phyloP scores from a whole-genome alignment of 1,284 basidiomycete species.

The Golubevia sp. region DNA sequence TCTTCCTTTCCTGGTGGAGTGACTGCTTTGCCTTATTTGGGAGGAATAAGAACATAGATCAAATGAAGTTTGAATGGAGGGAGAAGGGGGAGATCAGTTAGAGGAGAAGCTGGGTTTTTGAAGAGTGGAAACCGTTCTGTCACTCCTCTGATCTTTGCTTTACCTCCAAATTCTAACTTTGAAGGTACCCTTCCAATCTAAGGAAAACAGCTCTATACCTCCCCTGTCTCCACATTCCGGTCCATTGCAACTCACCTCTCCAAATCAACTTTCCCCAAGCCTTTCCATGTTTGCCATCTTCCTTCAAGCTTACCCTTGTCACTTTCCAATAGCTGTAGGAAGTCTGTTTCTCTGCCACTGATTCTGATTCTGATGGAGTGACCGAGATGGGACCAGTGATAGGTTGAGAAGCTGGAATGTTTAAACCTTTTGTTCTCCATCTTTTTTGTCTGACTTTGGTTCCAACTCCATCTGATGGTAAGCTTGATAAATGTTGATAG shows the following conservation, averaged over 20 bases:
- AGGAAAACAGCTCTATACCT: too few species aligned
- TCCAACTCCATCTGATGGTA: slow-evolving; percentile 36
- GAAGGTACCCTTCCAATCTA: too few species aligned
- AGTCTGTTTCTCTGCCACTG: slow-evolving; percentile 5
- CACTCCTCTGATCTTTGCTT: too few species aligned
- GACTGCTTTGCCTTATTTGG: slow-evolving; percentile 21
- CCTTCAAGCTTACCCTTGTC: slow-evolving; percentile 31
- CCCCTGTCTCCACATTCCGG: too few species aligned
- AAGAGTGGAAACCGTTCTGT: too few species aligned
- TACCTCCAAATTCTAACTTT: too few species aligned
- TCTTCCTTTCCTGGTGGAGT: slow-evolving; percentile 17
- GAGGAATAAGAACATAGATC: not conserved
- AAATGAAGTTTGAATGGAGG: not conserved
- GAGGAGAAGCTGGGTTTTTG: too few species aligned
- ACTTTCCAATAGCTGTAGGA: slow-evolving; percentile 35
- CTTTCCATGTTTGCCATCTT: slow-evolving; percentile 37
- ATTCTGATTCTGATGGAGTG: too few species aligned
- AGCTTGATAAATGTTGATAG: slow-evolving; percentile 27
- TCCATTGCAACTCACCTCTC: slow-evolving; percentile 38
- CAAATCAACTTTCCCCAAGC: slow-evolving; percentile 36
- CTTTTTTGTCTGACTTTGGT: slow-evolving; percentile 19
- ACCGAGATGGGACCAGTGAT: not conserved
- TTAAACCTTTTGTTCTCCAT: slow-evolving; percentile 32
- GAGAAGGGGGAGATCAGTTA: not conserved
- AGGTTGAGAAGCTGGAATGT: slow-evolving; percentile 5